These are phyloP conservation scores for Stagonosporopsis chrysanthemi DNA, from an alignment of 2,329 filamentous ascomycete species.

Conservation along the genomic window DNA sequence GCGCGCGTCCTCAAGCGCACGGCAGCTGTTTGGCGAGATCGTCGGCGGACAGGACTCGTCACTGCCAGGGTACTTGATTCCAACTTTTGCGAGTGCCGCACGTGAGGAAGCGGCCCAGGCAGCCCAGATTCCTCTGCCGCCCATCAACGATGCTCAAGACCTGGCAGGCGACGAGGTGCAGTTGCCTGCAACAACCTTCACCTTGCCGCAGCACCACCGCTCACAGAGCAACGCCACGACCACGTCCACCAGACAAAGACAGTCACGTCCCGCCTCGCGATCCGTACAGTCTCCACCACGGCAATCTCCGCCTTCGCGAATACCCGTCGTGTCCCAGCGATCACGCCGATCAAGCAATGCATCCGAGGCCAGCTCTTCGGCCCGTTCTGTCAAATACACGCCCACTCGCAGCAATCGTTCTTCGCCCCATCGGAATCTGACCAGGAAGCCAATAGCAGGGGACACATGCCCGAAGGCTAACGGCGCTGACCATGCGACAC, in stretches of 20 bases:
- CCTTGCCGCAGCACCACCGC: conserved; percentile 28
- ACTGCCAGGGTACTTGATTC: conserved; percentile 47
- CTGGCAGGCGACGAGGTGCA: conserved; percentile 20
- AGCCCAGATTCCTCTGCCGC: conserved; percentile 15
- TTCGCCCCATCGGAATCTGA: conserved; percentile 36
- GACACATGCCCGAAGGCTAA: conserved; percentile 14
- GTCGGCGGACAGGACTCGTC: conserved; percentile 40
- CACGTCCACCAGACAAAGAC: conserved; percentile 22
- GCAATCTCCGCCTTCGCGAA: conserved; percentile 43
- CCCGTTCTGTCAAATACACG: conserved; percentile 42
- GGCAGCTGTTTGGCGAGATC: conserved; percentile 49
- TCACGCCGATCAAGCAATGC: conserved; percentile 42
- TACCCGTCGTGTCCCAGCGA: conserved; percentile 43
- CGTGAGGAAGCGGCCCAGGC: conserved; percentile 20
- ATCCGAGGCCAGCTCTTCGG: conserved; percentile 48
- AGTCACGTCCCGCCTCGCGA: conserved; percentile 22
- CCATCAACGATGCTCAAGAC: conserved; percentile 18
- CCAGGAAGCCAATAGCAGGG: conserved; percentile 25
- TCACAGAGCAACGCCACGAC: conserved; percentile 30
- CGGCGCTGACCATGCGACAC: conserved; percentile 28
- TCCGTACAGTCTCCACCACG: conserved; percentile 27
- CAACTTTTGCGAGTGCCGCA: conserved; percentile 28
- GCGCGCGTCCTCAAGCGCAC: conserved; percentile 26
- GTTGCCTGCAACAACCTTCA: conserved; percentile 26
- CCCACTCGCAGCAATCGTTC: conserved; percentile 38